These are phyloP conservation scores for Pythium aristosporum DNA, from an alignment of 352 stramenopile genomes.

Conservation along the genomic window DNA sequence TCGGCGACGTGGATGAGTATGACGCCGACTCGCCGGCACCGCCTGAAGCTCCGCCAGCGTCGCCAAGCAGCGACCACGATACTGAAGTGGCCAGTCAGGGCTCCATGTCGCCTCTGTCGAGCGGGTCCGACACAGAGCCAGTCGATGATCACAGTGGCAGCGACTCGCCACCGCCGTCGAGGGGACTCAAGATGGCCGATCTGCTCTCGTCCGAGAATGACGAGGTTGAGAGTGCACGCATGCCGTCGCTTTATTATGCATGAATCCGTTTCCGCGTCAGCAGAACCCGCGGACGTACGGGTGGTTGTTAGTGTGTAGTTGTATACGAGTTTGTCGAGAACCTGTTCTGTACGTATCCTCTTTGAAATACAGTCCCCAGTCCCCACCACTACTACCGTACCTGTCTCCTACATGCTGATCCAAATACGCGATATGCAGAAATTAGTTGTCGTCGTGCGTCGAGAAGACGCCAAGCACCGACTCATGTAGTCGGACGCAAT, in stretches of 20 bases:
- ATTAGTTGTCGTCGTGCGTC: too few relatives aligned
- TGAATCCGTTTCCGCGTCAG: too few relatives aligned
- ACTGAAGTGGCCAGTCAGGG: not conserved
- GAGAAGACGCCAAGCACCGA: conserved; percentile 58
- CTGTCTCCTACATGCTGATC: too few relatives aligned
- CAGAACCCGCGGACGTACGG: too few relatives aligned
- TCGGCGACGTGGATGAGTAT: conserved; percentile 16
- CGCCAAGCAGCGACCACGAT: not conserved
- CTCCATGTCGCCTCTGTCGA: not conserved
- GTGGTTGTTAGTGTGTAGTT: too few relatives aligned
- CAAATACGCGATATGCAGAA: too few relatives aligned
- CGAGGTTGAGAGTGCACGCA: not conserved
- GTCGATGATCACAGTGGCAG: not conserved
- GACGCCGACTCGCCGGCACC: not conserved
- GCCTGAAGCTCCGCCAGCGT: not conserved
- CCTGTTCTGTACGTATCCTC: too few relatives aligned
- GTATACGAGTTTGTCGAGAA: too few relatives aligned
- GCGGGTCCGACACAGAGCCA: not conserved
- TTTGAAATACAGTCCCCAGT: too few relatives aligned
- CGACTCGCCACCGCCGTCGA: not conserved
- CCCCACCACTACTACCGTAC: too few relatives aligned
- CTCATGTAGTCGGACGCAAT: conserved; percentile 75
- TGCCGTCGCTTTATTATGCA: not conserved
- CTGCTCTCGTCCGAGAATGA: conserved; percentile 7
- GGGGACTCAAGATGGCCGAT: conserved; percentile 14